Conservation (phyloP, 176 grass and related monocot species). For the Coix lacrymajobi region DNA sequence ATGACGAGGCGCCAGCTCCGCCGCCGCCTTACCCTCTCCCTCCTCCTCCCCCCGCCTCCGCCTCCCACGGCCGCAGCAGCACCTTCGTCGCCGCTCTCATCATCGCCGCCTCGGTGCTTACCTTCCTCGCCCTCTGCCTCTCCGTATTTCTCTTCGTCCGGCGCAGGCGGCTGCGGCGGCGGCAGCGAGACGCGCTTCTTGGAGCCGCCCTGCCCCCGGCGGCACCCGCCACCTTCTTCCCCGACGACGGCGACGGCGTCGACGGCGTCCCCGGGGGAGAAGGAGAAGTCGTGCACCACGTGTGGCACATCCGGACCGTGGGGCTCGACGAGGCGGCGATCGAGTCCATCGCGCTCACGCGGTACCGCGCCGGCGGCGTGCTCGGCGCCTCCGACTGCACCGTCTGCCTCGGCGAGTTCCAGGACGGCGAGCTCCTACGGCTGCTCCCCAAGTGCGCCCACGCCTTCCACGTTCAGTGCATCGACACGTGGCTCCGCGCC, state of each 20-base stretch:
- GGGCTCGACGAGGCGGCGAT: constrained; percentile 79
- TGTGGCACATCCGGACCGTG: constrained; percentile 82
- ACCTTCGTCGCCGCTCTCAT: not conserved
- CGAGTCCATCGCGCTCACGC: constrained; percentile 44
- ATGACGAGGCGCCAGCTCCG: not conserved
- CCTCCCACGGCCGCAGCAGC: not conserved
- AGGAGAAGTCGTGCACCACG: constrained; percentile 46
- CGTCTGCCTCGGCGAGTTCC: constrained; percentile 78
- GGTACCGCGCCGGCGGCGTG: constrained; percentile 30
- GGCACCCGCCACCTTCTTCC: not conserved
- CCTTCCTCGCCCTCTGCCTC: not conserved
- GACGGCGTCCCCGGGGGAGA: not conserved
- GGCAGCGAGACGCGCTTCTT: constrained; percentile 12
- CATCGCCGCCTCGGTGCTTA: not conserved
- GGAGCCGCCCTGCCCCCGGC: not conserved
- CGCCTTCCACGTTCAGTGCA: constrained; percentile 78
- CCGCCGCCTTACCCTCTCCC: not conserved
- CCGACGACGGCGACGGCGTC: not conserved
- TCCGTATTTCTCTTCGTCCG: not conserved
- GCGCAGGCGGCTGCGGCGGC: constrained; percentile 12
- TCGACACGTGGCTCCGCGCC: constrained; percentile 80
- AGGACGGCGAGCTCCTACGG: constrained; percentile 83
- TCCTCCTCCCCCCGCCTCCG: not conserved
- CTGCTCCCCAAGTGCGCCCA: constrained; percentile 83
- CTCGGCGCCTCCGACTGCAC: constrained; percentile 60